Percentiles rank a stretch among this genome's conserved stretches.
phyloP scores from a whole-genome alignment of 345 rosid genomes.

The Euclidium syriacum region DNA sequence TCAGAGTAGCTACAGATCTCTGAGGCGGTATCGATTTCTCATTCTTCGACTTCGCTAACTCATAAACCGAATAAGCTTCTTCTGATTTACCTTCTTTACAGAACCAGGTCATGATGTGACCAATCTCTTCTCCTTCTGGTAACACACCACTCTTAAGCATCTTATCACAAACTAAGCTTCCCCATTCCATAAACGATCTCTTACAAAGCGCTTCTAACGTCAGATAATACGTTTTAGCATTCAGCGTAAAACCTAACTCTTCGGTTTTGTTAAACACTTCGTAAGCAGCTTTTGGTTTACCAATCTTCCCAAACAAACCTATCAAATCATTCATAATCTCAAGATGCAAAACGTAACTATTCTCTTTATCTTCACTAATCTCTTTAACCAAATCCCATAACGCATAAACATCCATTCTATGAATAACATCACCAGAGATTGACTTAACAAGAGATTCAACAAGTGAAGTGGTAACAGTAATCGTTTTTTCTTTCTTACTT shows the following conservation, averaged over 20 bases:
- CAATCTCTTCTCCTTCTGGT: constrained; percentile 45
- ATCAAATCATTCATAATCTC: constrained; percentile 59
- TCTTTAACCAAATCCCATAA: constrained; percentile 76
- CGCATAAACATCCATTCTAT: constrained; percentile 45
- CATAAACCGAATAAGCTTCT: constrained; percentile 49
- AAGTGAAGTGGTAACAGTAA: constrained; percentile 31
- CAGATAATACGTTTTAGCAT: constrained; percentile 50
- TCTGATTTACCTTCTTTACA: constrained; percentile 56
- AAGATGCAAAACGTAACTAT: constrained; percentile 32
- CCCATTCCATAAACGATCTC: constrained; percentile 48
- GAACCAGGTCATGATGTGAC: constrained; percentile 66
- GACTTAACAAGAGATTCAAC: constrained; percentile 47
- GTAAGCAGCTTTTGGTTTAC: constrained; percentile 62
- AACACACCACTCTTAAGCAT: constrained; percentile 51
- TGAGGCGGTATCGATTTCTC: constrained; percentile 39
- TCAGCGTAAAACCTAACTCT: constrained; percentile 51
- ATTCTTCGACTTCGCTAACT: constrained; percentile 45
- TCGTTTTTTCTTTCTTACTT: constrained; percentile 27
- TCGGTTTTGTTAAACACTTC: constrained; percentile 60
- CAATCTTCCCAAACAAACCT: constrained; percentile 56
- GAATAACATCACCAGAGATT: constrained; percentile 32
- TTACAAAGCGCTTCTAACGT: constrained; percentile 61
- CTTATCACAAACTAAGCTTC: constrained; percentile 57
- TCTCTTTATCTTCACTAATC: constrained; percentile 38
- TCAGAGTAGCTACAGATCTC: constrained; percentile 43